Conservation (phyloP, 2,329 filamentous ascomycete genomes). For the Leptographium lundbergii region DNA sequence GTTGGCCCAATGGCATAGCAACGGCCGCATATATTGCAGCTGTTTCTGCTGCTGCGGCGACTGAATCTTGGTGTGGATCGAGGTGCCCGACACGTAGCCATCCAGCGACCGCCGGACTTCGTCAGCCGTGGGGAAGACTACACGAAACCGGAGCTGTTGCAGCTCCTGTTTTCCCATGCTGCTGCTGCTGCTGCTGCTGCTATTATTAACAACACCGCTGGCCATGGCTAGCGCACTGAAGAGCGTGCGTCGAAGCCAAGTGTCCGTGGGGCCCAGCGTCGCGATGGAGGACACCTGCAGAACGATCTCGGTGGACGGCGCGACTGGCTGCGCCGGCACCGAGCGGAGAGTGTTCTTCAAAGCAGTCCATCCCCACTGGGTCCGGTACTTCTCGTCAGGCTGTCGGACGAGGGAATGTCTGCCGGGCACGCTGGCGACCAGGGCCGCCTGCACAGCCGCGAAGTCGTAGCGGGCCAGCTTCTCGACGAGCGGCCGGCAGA, state of each 20-base stretch:
- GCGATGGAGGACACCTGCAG: slow-evolving; percentile 71
- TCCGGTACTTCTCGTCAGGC: slow-evolving; percentile 18
- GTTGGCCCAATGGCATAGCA: slow-evolving; percentile 66
- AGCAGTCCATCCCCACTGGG: slow-evolving; percentile 66
- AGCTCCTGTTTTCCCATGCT: background rate
- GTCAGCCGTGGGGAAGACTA: slow-evolving; percentile 70
- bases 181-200: slow-evolving; percentile 13
- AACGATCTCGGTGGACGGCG: slow-evolving; percentile 34
- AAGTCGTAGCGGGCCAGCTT: slow-evolving; percentile 57
- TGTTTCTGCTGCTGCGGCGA: slow-evolving; percentile 61
- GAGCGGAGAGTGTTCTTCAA: slow-evolving; percentile 45
- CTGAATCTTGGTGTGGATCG: slow-evolving; percentile 71
- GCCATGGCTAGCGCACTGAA: slow-evolving; percentile 33
- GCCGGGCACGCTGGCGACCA: slow-evolving; percentile 71
- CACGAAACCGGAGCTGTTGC: slow-evolving; percentile 41
- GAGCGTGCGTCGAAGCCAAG: slow-evolving; percentile 57
- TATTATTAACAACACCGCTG: too few relatives aligned
- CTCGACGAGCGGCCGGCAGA: slow-evolving; percentile 41
- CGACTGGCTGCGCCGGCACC: slow-evolving; percentile 30
- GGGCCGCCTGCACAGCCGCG: slow-evolving; percentile 49
- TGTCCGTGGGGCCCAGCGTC: slow-evolving; percentile 56
- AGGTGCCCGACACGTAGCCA: slow-evolving; percentile 64
- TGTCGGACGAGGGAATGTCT: slow-evolving; percentile 28
- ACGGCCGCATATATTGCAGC: slow-evolving; percentile 54
- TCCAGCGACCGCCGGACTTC: slow-evolving; percentile 67